These are phyloP conservation scores for Globisporangium splendens DNA, from an alignment of 352 stramenopile species.

Conservation along the genomic window DNA sequence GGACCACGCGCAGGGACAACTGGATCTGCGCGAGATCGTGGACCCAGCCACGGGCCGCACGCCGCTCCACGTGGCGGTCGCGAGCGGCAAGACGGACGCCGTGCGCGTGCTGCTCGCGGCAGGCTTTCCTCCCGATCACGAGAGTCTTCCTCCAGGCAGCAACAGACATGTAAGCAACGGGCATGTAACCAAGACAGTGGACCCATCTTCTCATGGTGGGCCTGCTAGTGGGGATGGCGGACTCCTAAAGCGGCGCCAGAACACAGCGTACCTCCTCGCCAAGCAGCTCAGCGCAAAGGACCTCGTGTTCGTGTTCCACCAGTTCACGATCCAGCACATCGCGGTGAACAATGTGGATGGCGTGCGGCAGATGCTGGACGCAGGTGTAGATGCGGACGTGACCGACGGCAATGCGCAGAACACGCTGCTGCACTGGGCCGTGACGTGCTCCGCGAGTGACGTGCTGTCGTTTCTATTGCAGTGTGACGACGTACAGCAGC, in stretches of 20 bases:
- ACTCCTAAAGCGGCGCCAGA: constrained; percentile 12
- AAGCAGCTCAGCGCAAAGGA: constrained; percentile 52
- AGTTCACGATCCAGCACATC: constrained; percentile 85
- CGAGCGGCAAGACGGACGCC: constrained; percentile 69
- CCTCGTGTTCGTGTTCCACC: constrained; percentile 77
- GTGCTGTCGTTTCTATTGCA: constrained; percentile 50
- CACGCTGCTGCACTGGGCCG: constrained; percentile 77
- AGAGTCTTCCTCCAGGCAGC: constrained; percentile 18
- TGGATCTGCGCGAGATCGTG: constrained; percentile 55
- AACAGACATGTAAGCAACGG: constrained; percentile 1
- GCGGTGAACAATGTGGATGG: constrained; percentile 54
- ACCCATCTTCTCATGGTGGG: not conserved
- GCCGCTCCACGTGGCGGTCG: constrained; percentile 75
- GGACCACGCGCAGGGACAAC: constrained; percentile 49
- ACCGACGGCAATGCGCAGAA: constrained; percentile 54
- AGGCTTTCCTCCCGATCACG: constrained; percentile 63
- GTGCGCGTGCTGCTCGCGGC: constrained; percentile 73
- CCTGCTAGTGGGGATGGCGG: not conserved
- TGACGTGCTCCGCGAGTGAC: constrained; percentile 59
- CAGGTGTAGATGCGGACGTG: constrained; percentile 50
- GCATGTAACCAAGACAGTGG: not conserved
- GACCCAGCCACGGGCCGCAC: constrained; percentile 59
- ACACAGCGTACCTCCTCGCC: constrained; percentile 64
- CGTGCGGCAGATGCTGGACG: constrained; percentile 55
- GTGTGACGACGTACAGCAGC: constrained; percentile 27